These are phyloP conservation scores for Pterocarpus santalinus DNA, from an alignment of 306 rosid species.

Conservation along the genomic window DNA sequence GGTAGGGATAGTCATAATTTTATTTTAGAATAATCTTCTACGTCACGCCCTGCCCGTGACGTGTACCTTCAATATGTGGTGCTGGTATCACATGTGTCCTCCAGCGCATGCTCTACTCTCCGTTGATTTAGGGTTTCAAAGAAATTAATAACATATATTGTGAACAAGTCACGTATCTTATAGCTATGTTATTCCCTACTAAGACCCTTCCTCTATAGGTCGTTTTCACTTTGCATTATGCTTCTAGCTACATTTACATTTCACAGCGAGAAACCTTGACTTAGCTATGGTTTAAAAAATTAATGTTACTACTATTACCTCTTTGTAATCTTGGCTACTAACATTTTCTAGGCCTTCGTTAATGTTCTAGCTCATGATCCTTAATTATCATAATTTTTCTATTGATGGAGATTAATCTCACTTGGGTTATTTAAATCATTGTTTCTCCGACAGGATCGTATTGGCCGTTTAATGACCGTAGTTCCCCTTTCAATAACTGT, in stretches of 20 bases:
- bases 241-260: neutral
- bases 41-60: constrained; percentile 68
- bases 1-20: constrained; percentile 50
- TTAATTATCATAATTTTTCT: too few species aligned
- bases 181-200: neutral
- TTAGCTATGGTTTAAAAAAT: too few species aligned
- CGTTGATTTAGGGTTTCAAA: constrained; percentile 65
- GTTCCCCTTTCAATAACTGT: constrained; percentile 45
- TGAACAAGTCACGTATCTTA: constrained; percentile 22
- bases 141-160: neutral
- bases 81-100: constrained; percentile 51
- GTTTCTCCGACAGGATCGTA: constrained; percentile 45
- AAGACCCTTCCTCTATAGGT: neutral
- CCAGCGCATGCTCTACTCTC: constrained; percentile 53
- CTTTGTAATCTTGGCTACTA: neutral
- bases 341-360: neutral
- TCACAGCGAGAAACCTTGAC: neutral
- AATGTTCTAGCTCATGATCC: neutral
- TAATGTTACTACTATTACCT: too few species aligned
- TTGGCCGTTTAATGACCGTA: constrained; percentile 11
- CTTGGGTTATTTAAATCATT: constrained; percentile 7
- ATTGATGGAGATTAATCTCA: neutral
- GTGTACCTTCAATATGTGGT: constrained; percentile 58
- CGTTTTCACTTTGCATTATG: constrained; percentile 33
- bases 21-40: constrained; percentile 63